Base-by-base conservation (phyloP, 2,329 filamentous ascomycete genomes). In the Fusarium robinianum region DNA sequence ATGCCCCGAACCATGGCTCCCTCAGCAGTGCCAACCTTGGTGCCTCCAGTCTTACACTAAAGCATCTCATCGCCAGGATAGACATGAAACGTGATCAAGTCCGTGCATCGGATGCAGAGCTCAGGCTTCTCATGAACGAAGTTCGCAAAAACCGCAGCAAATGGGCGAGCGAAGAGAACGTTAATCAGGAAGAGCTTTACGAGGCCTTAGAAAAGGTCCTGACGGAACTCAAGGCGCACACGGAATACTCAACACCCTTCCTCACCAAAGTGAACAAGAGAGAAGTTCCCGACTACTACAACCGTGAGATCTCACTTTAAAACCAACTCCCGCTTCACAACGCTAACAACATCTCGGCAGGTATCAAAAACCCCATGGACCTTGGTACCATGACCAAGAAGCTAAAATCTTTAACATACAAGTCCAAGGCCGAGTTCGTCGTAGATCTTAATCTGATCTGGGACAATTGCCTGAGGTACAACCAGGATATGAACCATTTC, bases 311-410 rank as follows among this genome's bases (percentile, higher is more conserved):
- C 39, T 25, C 33, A 41, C n/a, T n/a, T n/a, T n/a, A n/a, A n/a
- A 21, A 24, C n/a, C 12, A 9, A 19, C 27, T 27, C 32, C 8
- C 32, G 34, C 5, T 8, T 25, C 14, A 5, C 17, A 27, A 14
- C 17, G 5, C 32, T 38, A 41, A 60, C 66, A 56, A 69, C 57
- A 35, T 25, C 11, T 45, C 26, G 54, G 39, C 63, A 90, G 86
- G 89, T 55, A 96, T 97, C 70, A 96, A 95, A 71, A 87, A 91
- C 32, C 94, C 94, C 2, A 99, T 99, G 94, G 94, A 99, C 66
- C 83, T 99, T 44, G 94, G 94, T 24, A 86, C 85, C 33, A 97
- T 99, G 90, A 96, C 95, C 51, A 99, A 99, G 74, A 99, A 97
- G 73, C 81, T 99, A 41, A 92, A 92, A 65, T 78, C 79, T 8